phyloP scores from a whole-genome alignment of 2,329 filamentous ascomycete genomes.

The Ophiocordyceps australis region DNA sequence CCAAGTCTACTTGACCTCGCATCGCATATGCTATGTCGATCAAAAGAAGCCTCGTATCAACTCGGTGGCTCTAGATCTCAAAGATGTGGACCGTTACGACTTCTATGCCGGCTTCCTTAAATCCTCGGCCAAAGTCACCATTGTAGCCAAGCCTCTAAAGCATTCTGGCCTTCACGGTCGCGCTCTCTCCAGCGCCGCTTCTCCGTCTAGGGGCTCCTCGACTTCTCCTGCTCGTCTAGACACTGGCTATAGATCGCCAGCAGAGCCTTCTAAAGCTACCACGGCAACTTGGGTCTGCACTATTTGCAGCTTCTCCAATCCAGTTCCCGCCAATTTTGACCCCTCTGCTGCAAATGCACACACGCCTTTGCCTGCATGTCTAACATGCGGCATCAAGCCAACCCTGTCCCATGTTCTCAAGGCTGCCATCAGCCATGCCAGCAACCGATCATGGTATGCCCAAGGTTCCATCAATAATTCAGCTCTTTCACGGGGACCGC shows the following conservation, averaged over 20 bases:
- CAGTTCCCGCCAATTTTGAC: conserved; percentile 86
- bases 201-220: conserved; percentile 24
- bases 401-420: conserved; percentile 69
- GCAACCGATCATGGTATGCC: conserved; percentile 24
- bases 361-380: conserved; percentile 68
- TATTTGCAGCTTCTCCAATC: conserved; percentile 90
- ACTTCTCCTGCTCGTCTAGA: conserved; percentile 27
- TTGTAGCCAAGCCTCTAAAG: conserved; percentile 67
- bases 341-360: conserved; percentile 61
- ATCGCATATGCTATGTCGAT: conserved; percentile 90
- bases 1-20: conserved; percentile 89
- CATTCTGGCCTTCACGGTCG: conserved; percentile 39
- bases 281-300: conserved; percentile 85
- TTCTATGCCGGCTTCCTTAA: conserved; percentile 90
- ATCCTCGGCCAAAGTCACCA: conserved; percentile 82
- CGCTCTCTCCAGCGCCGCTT: conserved; percentile 25
- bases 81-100: conserved; percentile 78
- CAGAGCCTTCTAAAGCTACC: conserved; percentile 25
- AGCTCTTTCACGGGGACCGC: no score
- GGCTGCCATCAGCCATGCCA: conserved; percentile 62
- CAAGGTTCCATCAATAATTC: no score
- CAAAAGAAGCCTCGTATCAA: conserved; percentile 68
- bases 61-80: conserved; percentile 72
- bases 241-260: conserved; percentile 18
- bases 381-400: conserved; percentile 89